Base-by-base conservation (phyloP, 495 filamentous ascomycete species). In the Tuber brumale region DNA sequence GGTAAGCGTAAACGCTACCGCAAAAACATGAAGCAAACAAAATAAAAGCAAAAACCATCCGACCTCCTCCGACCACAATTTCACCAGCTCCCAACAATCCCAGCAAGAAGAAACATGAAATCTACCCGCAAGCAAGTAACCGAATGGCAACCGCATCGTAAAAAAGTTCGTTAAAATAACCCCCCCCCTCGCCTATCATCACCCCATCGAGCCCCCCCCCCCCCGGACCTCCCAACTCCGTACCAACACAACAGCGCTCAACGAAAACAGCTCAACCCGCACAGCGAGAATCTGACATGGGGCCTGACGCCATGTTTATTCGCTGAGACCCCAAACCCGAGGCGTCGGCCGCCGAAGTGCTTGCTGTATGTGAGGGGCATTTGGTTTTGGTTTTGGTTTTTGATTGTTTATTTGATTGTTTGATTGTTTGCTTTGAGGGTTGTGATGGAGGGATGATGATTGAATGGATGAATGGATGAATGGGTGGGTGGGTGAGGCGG, bases 231-330 rank as follows among this genome's bases (percentile, higher is more conserved):
- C 46, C 46, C 46, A 23, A 9, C 21, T 23, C 46, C 7, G 19
- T 10, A 23, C 9, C 45, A 19, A 0, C 18, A 48, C 18, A 48
- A 48, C 37, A 3, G 37, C 5, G 9, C 37, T 76, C 80, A 83
- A 61, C 82, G 79, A 75, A 83, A 83, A 37, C 82, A 83, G 70
- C 74, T 83, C 8, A 81, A 18, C 8, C 82, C 82, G 42, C 82
- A 83, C 31, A 81, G 51, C 42, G 79, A 48, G 70, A 83, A 79
- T 8, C 82, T 61, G 39, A 82, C 72, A 45, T 81, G 74, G 27
- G 82, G 81, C 21, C 81, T 46, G 39, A 83, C 70, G 10, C 82
- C 81, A 37, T 80, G 76, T 51, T 77, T 81, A 19, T 73, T 81
- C 18, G 81, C 81, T 5, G 79, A 72, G 44, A 83, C 44, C 18